Evolutionary conservation across 768 basidiomycete genomes (phyloP).

Genomic region (Boletus insuetus): DNA sequence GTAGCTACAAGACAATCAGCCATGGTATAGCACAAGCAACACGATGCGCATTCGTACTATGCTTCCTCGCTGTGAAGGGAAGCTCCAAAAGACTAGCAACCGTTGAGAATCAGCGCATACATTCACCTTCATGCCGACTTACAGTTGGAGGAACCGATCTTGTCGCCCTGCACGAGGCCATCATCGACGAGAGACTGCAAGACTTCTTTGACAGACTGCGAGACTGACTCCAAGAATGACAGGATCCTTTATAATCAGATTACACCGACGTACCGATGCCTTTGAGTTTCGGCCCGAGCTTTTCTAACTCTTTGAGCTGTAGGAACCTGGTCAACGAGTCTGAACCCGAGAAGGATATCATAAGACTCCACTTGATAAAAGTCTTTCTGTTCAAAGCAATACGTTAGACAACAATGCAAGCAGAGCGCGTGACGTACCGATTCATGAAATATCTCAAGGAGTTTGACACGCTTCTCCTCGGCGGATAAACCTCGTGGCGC

Average conservation of each 20-base stretch:
- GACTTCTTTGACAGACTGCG: constrained; percentile 90
- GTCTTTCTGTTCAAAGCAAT: constrained; percentile 55
- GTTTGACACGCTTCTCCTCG: constrained; percentile 86
- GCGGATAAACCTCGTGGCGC: constrained; percentile 82
- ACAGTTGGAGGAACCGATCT: constrained; percentile 96
- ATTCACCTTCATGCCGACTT: constrained; percentile 28
- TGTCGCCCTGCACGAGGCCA: constrained; percentile 81
- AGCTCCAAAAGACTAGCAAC: constrained; percentile 86
- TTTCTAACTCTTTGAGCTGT: constrained; percentile 90
- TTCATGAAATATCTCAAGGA: constrained; percentile 93
- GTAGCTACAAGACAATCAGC: constrained; percentile 43
- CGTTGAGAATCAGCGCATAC: constrained; percentile 21
- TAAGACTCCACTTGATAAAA: constrained; percentile 60
- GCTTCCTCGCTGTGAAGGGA: constrained; percentile 84
- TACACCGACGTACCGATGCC: constrained; percentile 65
- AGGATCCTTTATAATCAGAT: not conserved
- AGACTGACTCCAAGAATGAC: constrained; percentile 46
- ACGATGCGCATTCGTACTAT: constrained; percentile 43
- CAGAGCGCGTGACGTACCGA: constrained; percentile 44
- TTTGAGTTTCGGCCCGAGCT: constrained; percentile 82
- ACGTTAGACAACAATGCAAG: not conserved
- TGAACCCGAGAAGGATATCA: not conserved
- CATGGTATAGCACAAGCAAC: not conserved
- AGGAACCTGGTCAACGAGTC: not conserved
- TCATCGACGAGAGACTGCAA: constrained; percentile 86